Evolutionary conservation across 345 rosid genomes (phyloP).

Genomic region (Sonneratia alba): DNA sequence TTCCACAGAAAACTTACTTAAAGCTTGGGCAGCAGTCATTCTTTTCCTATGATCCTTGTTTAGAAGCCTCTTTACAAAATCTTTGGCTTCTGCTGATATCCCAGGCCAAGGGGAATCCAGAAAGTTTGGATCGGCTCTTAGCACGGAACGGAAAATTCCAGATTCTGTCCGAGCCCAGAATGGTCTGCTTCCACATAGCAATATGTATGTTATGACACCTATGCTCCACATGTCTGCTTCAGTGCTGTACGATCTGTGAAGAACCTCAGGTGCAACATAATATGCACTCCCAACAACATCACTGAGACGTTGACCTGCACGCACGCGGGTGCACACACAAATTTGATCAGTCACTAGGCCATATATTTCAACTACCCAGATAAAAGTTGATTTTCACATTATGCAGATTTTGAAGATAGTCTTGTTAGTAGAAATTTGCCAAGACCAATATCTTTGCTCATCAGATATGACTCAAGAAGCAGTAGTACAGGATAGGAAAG

Average conservation of each 20-base stretch:
- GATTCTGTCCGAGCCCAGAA: conserved; percentile 96
- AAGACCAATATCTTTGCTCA: background rate
- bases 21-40: conserved; percentile 94
- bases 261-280: conserved; percentile 98
- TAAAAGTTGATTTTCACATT: background rate
- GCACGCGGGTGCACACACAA: background rate
- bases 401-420: background rate
- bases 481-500: background rate
- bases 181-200: conserved; percentile 96
- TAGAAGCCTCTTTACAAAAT: conserved; percentile 83
- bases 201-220: conserved; percentile 84
- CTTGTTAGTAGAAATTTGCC: background rate
- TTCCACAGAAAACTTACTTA: conserved; percentile 37
- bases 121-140: conserved; percentile 85
- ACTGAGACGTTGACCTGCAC: conserved; percentile 80
- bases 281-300: conserved; percentile 99
- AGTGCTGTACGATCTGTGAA: conserved; percentile 82
- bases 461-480: background rate
- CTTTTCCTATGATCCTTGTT: conserved; percentile 95
- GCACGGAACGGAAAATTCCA: conserved; percentile 89
- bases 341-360: background rate
- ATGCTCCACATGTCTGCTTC: conserved; percentile 99
- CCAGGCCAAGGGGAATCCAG: conserved; percentile 90
- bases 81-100: conserved; percentile 73
- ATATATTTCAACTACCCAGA: background rate